Evolutionary conservation across 2,329 filamentous ascomycete species (phyloP).

Genomic region (Ceratocystis eucalypticola): DNA sequence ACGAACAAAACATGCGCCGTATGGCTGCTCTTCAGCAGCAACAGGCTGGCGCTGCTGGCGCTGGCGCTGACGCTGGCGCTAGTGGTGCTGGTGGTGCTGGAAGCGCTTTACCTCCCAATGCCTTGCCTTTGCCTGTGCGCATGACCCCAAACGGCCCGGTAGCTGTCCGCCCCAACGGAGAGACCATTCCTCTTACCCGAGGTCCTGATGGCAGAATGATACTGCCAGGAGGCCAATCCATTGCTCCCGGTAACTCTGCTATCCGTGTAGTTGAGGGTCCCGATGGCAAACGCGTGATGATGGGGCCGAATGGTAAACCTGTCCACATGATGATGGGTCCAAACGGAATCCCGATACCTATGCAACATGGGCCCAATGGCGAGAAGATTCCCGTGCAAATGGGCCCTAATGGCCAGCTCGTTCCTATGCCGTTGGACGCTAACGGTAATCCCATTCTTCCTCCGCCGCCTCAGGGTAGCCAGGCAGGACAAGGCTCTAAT

Average conservation of each 20-base stretch:
- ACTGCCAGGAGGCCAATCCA: background rate
- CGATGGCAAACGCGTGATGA: slow-evolving; percentile 11
- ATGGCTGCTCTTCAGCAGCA: slow-evolving; percentile 17
- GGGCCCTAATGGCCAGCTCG: slow-evolving; percentile 7
- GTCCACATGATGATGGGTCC: slow-evolving; percentile 8
- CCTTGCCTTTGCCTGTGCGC: slow-evolving; percentile 13
- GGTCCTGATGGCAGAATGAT: slow-evolving; percentile 4
- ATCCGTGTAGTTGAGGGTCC: slow-evolving; percentile 8
- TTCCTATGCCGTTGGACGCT: slow-evolving; percentile 1
- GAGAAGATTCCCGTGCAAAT: slow-evolving; percentile 6
- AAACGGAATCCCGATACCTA: slow-evolving; percentile 4
- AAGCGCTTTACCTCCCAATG: slow-evolving; percentile 4
- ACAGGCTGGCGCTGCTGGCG: background rate
- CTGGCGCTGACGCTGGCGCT: background rate
- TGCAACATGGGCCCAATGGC: slow-evolving; percentile 3
- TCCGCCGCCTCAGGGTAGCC: slow-evolving; percentile 9
- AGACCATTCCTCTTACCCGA: slow-evolving; percentile 10
- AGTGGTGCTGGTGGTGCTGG: background rate
- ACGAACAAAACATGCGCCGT: slow-evolving; percentile 36
- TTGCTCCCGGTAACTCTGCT: background rate
- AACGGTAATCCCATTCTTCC: background rate
- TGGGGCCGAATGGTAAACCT: slow-evolving; percentile 5
- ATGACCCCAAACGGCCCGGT: slow-evolving; percentile 17
- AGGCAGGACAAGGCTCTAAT: background rate
- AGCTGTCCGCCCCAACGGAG: slow-evolving; percentile 16